These are phyloP conservation scores for Onygena corvina DNA, from an alignment of 2,329 filamentous ascomycete species.

Conservation along the genomic window DNA sequence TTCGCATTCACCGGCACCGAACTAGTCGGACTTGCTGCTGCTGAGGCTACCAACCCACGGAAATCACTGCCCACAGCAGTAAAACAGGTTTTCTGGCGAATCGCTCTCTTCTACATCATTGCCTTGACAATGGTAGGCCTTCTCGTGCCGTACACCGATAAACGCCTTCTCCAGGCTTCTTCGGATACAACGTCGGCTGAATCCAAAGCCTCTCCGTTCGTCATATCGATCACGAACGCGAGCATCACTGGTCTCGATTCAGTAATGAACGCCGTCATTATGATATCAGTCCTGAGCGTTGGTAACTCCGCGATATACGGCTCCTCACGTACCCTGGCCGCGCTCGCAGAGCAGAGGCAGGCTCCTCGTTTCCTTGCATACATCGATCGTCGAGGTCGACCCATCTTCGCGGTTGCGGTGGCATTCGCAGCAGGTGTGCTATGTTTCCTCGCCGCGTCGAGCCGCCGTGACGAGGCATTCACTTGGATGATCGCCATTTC, in stretches of 20 bases:
- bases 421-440: slow-evolving; percentile 65
- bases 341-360: slow-evolving; percentile 61
- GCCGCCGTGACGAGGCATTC: slow-evolving; percentile 51
- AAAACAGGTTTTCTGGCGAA: slow-evolving; percentile 43
- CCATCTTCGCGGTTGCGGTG: slow-evolving; percentile 49
- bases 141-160: slow-evolving; percentile 51
- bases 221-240: slow-evolving; percentile 58
- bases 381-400: slow-evolving; percentile 53
- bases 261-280: slow-evolving; percentile 64
- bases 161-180: slow-evolving; percentile 45
- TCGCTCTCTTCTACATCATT: slow-evolving; percentile 47
- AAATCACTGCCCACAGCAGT: slow-evolving; percentile 44
- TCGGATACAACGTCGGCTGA: slow-evolving; percentile 41
- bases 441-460: slow-evolving; percentile 60
- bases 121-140: slow-evolving; percentile 48
- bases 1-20: slow-evolving; percentile 35
- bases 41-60: slow-evolving; percentile 43
- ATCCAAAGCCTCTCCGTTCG: slow-evolving; percentile 59
- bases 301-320: slow-evolving; percentile 54
- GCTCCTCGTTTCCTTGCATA: slow-evolving; percentile 58
- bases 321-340: slow-evolving; percentile 58
- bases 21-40: slow-evolving; percentile 44
- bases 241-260: slow-evolving; percentile 56
- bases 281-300: slow-evolving; percentile 59
- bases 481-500: slow-evolving; percentile 49